Evolutionary conservation across 2,329 filamentous ascomycete genomes (phyloP).

Genomic region (Xylaria arbuscula): DNA sequence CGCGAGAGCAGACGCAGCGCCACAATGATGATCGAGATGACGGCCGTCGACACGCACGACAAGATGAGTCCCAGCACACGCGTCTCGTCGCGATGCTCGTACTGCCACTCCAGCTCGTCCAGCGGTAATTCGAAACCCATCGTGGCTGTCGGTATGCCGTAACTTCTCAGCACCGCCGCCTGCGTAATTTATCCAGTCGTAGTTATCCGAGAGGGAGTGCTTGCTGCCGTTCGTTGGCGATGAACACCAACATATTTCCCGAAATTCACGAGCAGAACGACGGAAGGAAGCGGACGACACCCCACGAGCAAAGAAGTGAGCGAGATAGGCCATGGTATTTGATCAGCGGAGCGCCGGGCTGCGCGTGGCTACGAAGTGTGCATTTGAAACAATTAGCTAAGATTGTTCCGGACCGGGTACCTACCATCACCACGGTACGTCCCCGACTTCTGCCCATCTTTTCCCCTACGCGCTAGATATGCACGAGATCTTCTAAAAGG

Average conservation of each 20-base stretch:
- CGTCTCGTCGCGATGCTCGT: conserved; percentile 32
- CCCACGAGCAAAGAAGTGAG: not conserved
- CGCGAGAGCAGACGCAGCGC: conserved; percentile 29
- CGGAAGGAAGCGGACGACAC: not conserved
- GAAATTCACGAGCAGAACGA: not conserved
- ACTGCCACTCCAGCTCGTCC: conserved; percentile 28
- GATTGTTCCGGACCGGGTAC: conserved; percentile 11
- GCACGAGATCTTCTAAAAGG: not conserved
- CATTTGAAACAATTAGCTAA: conserved; percentile 23
- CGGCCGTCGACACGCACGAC: conserved; percentile 22
- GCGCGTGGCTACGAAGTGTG: conserved; percentile 4
- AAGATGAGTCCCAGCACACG: conserved; percentile 17
- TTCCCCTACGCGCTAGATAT: not conserved
- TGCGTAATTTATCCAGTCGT: not conserved
- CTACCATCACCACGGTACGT: not conserved
- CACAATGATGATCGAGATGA: conserved; percentile 25
- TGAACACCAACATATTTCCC: conserved; percentile 10
- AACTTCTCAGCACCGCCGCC: conserved; percentile 11
- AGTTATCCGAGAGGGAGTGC: not conserved
- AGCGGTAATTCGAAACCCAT: conserved; percentile 25
- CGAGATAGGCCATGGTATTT: not conserved
- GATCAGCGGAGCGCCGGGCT: not conserved
- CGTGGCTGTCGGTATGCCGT: not conserved
- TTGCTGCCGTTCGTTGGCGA: conserved; percentile 15
- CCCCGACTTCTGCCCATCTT: not conserved